Percentiles rank a stretch among this genome's conserved stretches.
Evolutionary conservation across 2,329 filamentous ascomycete species (phyloP).

Genomic region (Pyrenophora teres): DNA sequence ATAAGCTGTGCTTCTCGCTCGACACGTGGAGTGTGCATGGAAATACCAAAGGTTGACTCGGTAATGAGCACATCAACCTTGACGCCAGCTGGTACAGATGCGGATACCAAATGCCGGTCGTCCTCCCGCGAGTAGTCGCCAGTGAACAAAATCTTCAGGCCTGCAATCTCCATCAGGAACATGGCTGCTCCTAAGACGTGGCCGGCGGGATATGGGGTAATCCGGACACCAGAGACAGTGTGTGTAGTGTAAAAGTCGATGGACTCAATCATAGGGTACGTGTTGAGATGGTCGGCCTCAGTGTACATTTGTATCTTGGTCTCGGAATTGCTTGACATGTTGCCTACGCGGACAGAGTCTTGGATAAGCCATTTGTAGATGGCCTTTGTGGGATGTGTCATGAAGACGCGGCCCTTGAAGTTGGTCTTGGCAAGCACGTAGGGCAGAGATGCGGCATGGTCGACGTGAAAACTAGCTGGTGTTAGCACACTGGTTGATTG

Average conservation of each 20-base stretch:
- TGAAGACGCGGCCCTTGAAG: conserved; percentile 94
- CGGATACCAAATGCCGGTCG: conserved; percentile 92
- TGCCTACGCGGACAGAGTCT: conserved; percentile 89
- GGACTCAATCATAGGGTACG: conserved; percentile 91
- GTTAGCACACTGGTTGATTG: conserved; percentile 26
- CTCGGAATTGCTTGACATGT: conserved; percentile 65
- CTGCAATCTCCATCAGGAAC: conserved; percentile 97
- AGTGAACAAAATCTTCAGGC: conserved; percentile 95
- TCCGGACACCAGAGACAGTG: conserved; percentile 92
- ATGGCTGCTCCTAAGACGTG: conserved; percentile 98
- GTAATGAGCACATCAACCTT: conserved; percentile 97
- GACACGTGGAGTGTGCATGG: conserved; percentile 85
- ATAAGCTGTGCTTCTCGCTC: conserved; percentile 93
- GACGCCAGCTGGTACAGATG: conserved; percentile 83
- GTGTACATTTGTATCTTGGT: conserved; percentile 78
- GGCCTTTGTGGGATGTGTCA: conserved; percentile 98
- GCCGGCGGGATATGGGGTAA: conserved; percentile 94
- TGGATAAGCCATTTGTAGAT: conserved; percentile 99
- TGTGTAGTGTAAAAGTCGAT: conserved; percentile 99
- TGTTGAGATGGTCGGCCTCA: conserved; percentile 92
- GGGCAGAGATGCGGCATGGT: conserved; percentile 97
- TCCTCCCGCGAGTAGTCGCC: conserved; percentile 97
- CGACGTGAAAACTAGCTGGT: conserved; percentile 82
- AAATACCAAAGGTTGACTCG: conserved; percentile 95
- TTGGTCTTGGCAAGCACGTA: conserved; percentile 98